phyloP scores from a whole-genome alignment of 2,329 filamentous ascomycete species.

The Cadophora sp. region DNA sequence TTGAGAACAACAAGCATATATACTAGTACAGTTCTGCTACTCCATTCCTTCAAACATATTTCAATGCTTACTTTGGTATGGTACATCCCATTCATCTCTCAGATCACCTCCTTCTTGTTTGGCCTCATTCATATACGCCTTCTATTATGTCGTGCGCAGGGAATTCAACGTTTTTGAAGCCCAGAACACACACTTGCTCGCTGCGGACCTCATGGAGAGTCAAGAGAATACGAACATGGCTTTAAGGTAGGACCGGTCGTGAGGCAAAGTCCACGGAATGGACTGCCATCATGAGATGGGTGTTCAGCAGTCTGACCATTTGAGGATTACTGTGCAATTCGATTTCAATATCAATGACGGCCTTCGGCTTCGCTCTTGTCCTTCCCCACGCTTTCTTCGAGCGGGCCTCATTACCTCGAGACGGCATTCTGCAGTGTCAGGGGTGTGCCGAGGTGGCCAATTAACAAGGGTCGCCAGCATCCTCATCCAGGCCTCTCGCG shows the following conservation, averaged over 20 bases:
- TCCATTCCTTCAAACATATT: neutral
- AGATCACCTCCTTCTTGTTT: neutral
- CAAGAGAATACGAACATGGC: neutral
- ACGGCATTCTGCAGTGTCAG: neutral
- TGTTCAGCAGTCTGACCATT: neutral
- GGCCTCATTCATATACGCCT: neutral
- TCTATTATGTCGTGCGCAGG: neutral
- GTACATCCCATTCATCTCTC: neutral
- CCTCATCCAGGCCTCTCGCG: conserved; percentile 6
- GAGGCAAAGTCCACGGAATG: neutral
- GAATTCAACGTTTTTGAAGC: neutral
- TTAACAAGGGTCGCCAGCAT: neutral
- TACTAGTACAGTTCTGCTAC: neutral
- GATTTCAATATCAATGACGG: neutral
- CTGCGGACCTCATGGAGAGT: neutral
- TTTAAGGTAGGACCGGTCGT: neutral
- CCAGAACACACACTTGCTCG: neutral
- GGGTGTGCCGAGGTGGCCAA: conserved; percentile 14
- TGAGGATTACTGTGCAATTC: neutral
- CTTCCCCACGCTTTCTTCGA: conserved; percentile 3
- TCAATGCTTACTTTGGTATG: neutral
- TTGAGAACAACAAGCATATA: too few relatives aligned
- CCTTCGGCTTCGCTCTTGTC: neutral
- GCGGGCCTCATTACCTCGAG: conserved; percentile 1
- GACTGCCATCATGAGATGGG: neutral